A percentile compares a stretch with the other conserved stretches of the same genome.
Conservation (phyloP, 148 eudicot genomes). For the Dianthus caryophyllus region DNA sequence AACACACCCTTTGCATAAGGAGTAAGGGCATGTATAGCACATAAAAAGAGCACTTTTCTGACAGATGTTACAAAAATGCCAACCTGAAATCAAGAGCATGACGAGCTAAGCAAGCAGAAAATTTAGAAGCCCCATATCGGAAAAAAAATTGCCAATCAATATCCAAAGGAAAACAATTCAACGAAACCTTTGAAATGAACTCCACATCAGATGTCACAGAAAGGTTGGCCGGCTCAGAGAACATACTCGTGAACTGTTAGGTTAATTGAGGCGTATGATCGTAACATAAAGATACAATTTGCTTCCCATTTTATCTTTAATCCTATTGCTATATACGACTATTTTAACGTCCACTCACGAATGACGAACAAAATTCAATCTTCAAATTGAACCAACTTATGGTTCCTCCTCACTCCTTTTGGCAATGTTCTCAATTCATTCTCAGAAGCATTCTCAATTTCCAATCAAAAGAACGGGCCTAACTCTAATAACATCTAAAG, state of each 20-base stretch:
- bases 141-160: background rate
- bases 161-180: background rate
- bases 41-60: conserved; percentile 68
- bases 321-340: background rate
- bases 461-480: too few species aligned
- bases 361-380: background rate
- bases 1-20: conserved; percentile 83
- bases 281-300: background rate
- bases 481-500: too few species aligned
- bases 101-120: conserved; percentile 12
- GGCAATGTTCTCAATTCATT: background rate
- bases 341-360: background rate
- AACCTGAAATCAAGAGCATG: conserved; percentile 51
- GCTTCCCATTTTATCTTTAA: background rate
- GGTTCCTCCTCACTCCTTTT: background rate
- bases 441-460: background rate
- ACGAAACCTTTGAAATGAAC: background rate
- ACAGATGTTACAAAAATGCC: conserved; percentile 91
- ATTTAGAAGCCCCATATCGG: background rate
- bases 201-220: background rate
- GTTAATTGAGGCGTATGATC: background rate
- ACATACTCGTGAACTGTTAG: background rate
- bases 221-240: background rate
- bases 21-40: conserved; percentile 93
- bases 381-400: background rate